Evolutionary conservation across 768 basidiomycete species (phyloP).

Genomic region (Macrolepiota dolichaula): DNA sequence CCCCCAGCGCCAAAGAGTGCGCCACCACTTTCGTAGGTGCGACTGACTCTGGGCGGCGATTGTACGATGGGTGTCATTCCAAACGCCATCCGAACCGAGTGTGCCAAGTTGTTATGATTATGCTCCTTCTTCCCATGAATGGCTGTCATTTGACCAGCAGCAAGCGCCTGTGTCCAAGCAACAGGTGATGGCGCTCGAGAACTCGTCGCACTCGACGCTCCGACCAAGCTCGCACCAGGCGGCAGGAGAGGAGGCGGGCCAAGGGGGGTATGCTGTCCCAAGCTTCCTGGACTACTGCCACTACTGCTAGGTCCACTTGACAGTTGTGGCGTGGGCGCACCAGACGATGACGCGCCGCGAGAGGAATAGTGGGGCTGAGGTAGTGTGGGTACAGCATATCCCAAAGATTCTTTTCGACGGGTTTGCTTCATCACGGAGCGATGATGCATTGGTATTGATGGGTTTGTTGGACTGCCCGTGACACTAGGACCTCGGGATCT

Average conservation of each 20-base stretch:
- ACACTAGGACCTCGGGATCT: conserved; percentile 5
- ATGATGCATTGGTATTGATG: conserved; percentile 9
- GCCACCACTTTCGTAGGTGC: conserved; percentile 17
- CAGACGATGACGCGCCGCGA: conserved; percentile 29
- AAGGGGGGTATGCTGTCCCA: conserved; percentile 30
- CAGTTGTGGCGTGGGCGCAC: conserved; percentile 49
- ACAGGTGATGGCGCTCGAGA: conserved; percentile 64
- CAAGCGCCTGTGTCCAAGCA: conserved; percentile 31
- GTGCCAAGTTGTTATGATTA: conserved; percentile 67
- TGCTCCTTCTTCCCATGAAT: conserved; percentile 21
- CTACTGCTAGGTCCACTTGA: conserved; percentile 65
- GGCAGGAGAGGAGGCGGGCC: conserved; percentile 15
- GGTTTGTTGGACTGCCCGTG: conserved; percentile 14
- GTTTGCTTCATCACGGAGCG: conserved; percentile 5
- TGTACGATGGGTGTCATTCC: conserved; percentile 84
- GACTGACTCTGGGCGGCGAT: conserved; percentile 37
- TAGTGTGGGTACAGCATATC: conserved; percentile 6
- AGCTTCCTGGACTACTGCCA: conserved; percentile 59
- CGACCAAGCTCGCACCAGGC: conserved; percentile 10
- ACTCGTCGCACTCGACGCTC: conserved; percentile 38
- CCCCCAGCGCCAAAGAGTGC: conserved; percentile 22
- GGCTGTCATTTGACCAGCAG: conserved; percentile 15
- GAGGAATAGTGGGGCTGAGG: conserved; percentile 12
- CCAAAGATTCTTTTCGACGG: conserved; percentile 5
- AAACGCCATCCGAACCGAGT: conserved; percentile 84